Evolutionary conservation across 208 protist species (phyloP), one percentile per base, ranked within the genome.

Genomic region (Tritrichomonas musculus): DNA sequence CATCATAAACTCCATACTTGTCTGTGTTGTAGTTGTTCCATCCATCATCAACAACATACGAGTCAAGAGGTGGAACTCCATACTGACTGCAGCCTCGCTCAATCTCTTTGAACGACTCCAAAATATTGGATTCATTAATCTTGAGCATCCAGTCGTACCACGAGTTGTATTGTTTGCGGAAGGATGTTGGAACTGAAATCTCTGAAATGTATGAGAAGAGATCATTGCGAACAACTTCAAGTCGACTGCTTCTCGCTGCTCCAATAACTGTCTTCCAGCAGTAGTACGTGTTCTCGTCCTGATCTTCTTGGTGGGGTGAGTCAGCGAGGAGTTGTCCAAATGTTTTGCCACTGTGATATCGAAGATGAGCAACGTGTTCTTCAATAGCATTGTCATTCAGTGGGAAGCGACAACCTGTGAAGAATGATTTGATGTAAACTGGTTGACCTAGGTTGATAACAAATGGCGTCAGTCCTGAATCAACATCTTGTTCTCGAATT

Each of bases 11-110:
- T 17, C 41, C 33, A 50, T 82, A 82, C 41, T 82, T 82, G 13
- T 82, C 39, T 44, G 73, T 30, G 41, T 82, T 82, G 73, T 82
- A 82, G 41, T 82, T 82, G 25, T 82, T 82, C 73, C 73, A 82
- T 20, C 73, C 73, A 82, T 82, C 73, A 82, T 82, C 73, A 41
- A 82, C 73, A 50, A 82, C 73, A 50, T 82, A 82, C 0, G 73
- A 82, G 17, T 82, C 39, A 11, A 82, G 25, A 50, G 73, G 73
- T 53, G 73, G 73, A 50, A 82, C 73, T n/a, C 73, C 73, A 13
- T 50, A 39, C 25, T 47, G 41, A 50, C 39, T 50, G 14, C 33
- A 50, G 11, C 73, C 73, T 50, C 25, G 44, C 27, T 82, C 73
- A 39, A 82, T 53, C 27, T 82, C 73, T 39, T 82, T 82, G 41